Conservation (phyloP, 208 protist genomes). For the Trypanosoma caninum region DNA sequence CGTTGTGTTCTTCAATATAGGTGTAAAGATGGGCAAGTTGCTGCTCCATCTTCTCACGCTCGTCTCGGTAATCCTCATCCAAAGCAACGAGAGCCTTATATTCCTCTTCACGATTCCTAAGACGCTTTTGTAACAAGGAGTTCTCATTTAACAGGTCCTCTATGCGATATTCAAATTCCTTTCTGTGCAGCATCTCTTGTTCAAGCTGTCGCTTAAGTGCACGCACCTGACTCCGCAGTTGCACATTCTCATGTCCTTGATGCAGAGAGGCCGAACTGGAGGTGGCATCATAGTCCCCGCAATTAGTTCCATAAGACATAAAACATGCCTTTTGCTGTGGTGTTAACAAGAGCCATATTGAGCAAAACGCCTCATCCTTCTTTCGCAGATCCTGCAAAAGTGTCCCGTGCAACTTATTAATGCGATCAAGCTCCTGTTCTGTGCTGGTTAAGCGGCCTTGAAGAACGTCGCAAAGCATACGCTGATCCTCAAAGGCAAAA, state of each 20-base stretch:
- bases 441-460: slow-evolving; percentile 36
- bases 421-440: slow-evolving; percentile 43
- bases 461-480: slow-evolving; percentile 32
- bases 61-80: slow-evolving; percentile 23
- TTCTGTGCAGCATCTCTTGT: slow-evolving; percentile 13
- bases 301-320: slow-evolving; percentile 24
- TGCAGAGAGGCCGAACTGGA: slow-evolving; percentile 15
- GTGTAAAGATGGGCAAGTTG: slow-evolving; percentile 27
- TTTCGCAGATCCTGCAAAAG: slow-evolving; percentile 31
- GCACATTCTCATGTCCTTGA: slow-evolving; percentile 31
- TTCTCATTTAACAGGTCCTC: slow-evolving; percentile 27
- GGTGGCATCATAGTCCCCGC: slow-evolving; percentile 3
- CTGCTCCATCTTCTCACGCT: slow-evolving; percentile 29
- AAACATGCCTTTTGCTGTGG: slow-evolving; percentile 51
- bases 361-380: slow-evolving; percentile 33
- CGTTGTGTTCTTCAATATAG: slow-evolving; percentile 31
- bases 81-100: slow-evolving; percentile 24
- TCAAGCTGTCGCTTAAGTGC: slow-evolving; percentile 21
- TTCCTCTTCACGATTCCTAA: slow-evolving; percentile 20
- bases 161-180: slow-evolving; percentile 22
- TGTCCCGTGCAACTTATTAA: slow-evolving; percentile 18
- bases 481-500: slow-evolving; percentile 43
- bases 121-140: slow-evolving; percentile 10
- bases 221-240: slow-evolving; percentile 25
- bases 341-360: slow-evolving; percentile 39